Conservation (phyloP, 345 rosid species). For the Jatropha curcas region DNA sequence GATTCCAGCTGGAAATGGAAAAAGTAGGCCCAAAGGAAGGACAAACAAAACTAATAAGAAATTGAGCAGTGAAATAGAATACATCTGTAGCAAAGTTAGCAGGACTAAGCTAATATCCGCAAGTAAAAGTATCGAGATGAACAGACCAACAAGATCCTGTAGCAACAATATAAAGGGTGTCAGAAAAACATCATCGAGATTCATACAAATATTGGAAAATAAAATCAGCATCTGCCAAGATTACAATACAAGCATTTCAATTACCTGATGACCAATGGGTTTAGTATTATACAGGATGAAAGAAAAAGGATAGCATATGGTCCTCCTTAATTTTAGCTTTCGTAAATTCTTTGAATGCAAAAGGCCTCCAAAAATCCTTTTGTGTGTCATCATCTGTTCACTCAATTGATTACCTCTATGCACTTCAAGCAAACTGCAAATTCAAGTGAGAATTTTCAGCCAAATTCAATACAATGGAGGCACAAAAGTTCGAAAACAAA, state of each 20-base stretch:
- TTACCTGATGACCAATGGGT: constrained; percentile 94
- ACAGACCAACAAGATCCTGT: constrained; percentile 91
- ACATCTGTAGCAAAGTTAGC: constrained; percentile 88
- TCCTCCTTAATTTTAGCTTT: constrained; percentile 56
- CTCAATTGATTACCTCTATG: constrained; percentile 26
- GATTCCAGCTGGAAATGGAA: constrained; percentile 91
- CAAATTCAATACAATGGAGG: neutral
- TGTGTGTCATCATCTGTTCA: constrained; percentile 37
- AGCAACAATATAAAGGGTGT: constrained; percentile 6
- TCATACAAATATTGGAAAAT: constrained; percentile 9
- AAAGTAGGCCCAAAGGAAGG: constrained; percentile 76
- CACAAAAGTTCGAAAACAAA: constrained; percentile 9
- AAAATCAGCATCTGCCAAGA: constrained; percentile 10
- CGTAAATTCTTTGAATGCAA: constrained; percentile 64
- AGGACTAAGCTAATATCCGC: constrained; percentile 82
- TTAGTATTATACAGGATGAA: constrained; percentile 64
- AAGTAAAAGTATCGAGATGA: constrained; percentile 71
- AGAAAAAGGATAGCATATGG: constrained; percentile 55
- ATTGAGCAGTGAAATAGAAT: constrained; percentile 72
- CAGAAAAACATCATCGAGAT: neutral
- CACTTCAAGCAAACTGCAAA: constrained; percentile 40
- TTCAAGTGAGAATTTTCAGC: neutral
- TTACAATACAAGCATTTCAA: constrained; percentile 10
- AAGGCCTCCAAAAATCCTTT: constrained; percentile 57
- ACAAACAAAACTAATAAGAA: constrained; percentile 62